Percentiles rank a stretch among this genome's conserved stretches.
Evolutionary conservation across 352 stramenopile genomes (phyloP).

Genomic region (Pseudoperonospora humuli): DNA sequence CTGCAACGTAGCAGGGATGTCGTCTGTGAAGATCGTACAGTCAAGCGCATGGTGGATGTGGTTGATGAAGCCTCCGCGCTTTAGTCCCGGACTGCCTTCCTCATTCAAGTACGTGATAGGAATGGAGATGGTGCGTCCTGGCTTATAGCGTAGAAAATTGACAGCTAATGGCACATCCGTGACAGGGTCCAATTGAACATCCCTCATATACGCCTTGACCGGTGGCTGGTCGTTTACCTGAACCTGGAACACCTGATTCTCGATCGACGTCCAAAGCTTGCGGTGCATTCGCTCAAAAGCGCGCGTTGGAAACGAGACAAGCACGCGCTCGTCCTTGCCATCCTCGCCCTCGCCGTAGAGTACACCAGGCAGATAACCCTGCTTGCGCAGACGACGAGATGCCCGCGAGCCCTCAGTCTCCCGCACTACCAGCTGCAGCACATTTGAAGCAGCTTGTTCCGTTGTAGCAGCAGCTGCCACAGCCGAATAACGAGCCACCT

Average conservation of each 20-base stretch:
- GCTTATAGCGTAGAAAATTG: conserved; percentile 92
- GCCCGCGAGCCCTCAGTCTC: conserved; percentile 64
- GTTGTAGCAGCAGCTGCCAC: conserved; percentile 32
- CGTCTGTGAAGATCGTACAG: conserved; percentile 67
- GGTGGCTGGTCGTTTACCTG: conserved; percentile 50
- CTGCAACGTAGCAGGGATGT: conserved; percentile 68
- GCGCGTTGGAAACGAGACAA: conserved; percentile 66
- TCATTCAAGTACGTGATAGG: conserved; percentile 90
- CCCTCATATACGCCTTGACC: conserved; percentile 82
- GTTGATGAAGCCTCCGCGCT: conserved; percentile 92
- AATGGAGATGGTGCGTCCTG: conserved; percentile 85
- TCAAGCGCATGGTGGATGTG: conserved; percentile 82
- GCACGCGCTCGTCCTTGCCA: conserved; percentile 58
- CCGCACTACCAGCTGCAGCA: conserved; percentile 59
- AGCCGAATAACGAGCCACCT: conserved; percentile 40
- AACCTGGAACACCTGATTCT: conserved; percentile 85
- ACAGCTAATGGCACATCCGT: conserved; percentile 72
- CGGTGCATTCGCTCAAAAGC: conserved; percentile 77
- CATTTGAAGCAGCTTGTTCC: conserved; percentile 12
- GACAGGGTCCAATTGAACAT: conserved; percentile 80
- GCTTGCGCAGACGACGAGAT: conserved; percentile 71
- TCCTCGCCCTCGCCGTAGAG: conserved; percentile 77
- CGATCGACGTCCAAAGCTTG: conserved; percentile 80
- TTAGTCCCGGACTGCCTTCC: conserved; percentile 91
- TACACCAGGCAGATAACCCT: conserved; percentile 71